phyloP scores from a whole-genome alignment of 495 filamentous ascomycete genomes.

The Emericellopsis terricola region DNA sequence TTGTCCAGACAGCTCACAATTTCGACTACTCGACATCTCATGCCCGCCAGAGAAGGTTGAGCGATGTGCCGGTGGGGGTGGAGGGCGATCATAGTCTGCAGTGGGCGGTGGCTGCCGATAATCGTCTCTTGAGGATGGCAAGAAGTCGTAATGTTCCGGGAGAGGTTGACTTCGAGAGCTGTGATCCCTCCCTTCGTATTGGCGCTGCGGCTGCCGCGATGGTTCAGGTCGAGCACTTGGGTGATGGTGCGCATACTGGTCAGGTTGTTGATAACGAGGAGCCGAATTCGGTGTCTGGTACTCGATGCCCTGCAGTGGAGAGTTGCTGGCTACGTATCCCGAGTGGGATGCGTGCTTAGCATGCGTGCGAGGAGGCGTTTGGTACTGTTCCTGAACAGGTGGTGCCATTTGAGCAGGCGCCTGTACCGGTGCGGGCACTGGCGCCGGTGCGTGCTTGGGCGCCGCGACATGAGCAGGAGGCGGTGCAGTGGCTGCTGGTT shows the following conservation, averaged over 20 bases:
- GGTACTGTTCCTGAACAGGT: constrained; percentile 10
- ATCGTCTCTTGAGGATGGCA: no score
- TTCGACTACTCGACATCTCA: no score
- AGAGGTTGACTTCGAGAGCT: background rate
- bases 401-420: background rate
- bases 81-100: constrained; percentile 4
- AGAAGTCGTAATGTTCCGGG: background rate
- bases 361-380: constrained; percentile 21
- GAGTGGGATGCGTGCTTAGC: constrained; percentile 8
- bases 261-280: constrained; percentile 13
- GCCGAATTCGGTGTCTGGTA: constrained; percentile 18
- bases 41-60: no score
- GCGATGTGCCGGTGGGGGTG: constrained; percentile 22
- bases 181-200: background rate
- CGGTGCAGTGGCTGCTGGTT: constrained; percentile 7
- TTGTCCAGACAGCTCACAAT: no score
- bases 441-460: constrained; percentile 2
- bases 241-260: constrained; percentile 7
- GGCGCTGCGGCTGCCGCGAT: constrained; percentile 1
- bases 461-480: background rate
- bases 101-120: background rate
- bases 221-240: background rate
- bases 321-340: constrained; percentile 17
- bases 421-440: constrained; percentile 7
- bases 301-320: constrained; percentile 23